These are phyloP conservation scores for Camillea tinctor DNA, from an alignment of 2,329 filamentous ascomycete genomes.

Conservation along the genomic window DNA sequence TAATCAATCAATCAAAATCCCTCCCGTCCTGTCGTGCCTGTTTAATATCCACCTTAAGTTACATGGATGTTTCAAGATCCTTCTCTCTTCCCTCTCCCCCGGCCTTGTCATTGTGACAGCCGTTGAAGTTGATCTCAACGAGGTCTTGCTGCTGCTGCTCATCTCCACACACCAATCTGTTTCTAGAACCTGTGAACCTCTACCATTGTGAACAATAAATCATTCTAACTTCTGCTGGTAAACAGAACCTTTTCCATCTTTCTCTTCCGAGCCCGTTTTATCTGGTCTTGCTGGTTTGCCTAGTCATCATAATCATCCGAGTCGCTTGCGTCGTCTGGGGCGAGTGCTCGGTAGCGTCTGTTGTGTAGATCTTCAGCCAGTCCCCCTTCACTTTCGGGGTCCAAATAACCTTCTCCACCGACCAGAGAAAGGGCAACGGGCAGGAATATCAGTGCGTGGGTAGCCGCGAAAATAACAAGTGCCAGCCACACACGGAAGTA, in stretches of 20 bases:
- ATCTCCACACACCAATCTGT: neutral
- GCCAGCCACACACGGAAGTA: slow-evolving; percentile 97
- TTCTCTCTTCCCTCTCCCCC: neutral
- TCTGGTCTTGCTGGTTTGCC: neutral
- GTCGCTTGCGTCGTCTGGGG: slow-evolving; percentile 74
- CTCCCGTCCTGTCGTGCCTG: neutral
- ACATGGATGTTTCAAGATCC: neutral
- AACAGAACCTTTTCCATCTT: neutral
- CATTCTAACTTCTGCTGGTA: neutral
- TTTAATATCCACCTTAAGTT: neutral
- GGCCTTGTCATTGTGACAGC: neutral
- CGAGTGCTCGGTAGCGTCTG: slow-evolving; percentile 72
- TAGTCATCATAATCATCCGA: slow-evolving; percentile 63
- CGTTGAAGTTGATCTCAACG: neutral
- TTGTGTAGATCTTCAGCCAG: slow-evolving; percentile 85
- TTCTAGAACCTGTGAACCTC: neutral
- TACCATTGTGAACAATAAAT: neutral
- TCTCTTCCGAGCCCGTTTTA: neutral
- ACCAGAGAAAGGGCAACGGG: slow-evolving; percentile 84
- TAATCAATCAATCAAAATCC: neutral
- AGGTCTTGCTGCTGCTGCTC: neutral
- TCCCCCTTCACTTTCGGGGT: slow-evolving; percentile 83
- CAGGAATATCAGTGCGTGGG: slow-evolving; percentile 86
- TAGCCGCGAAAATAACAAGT: slow-evolving; percentile 82
- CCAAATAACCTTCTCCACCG: slow-evolving; percentile 84